Evolutionary conservation across 805 yeast genomes (phyloP), one percentile per base, ranked within the genome.

Genomic region (Pichia occidentalis): DNA sequence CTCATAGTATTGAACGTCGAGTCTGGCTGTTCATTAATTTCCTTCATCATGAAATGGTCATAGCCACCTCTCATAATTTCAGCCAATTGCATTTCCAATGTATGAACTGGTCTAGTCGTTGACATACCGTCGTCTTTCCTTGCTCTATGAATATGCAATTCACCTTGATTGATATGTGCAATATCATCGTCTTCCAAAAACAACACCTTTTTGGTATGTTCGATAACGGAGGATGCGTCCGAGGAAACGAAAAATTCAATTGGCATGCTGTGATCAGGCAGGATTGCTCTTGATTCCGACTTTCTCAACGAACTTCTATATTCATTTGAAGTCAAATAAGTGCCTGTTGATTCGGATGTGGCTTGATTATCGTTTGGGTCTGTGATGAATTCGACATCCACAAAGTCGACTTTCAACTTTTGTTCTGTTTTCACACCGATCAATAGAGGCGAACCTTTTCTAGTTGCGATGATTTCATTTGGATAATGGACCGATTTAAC

Each of bases 1-100:
- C 98, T 83, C 98, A 92, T 92, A 36, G 99, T 92, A 70, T 92
- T 92, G 61, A 88, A 83, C 36, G 97, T 83, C 4, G 97, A 88
- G 58, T 92, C 98, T 26, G 98, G 98, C 68, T 92, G 99, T 66
- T 92, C 98, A 57, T 83, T 86, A 52, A 92, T 92, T 68, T 92
- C 99, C 73, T 92, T 92, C 67, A 87, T 94, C 99, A 92, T 92
- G 64, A 90, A 92, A 67, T 92, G 98, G 52, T 76, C 79, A 68
- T 83, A 90, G 46, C 85, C 83, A 54, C 98, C 98, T 70, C 87
- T 90, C 97, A 92, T 92, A 60, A 92, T 90, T 68, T 92, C 94
- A 45, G 94, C 92, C 59, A 92, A 76, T 68, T 92, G 96, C 82
- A 92, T 74, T 68, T 92, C 98, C 55, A 92, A 72, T 34, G 97